A percentile compares a stretch with the other conserved stretches of the same genome.
Conservation (phyloP, 257 asterid genomes). For the Striga asiatica region DNA sequence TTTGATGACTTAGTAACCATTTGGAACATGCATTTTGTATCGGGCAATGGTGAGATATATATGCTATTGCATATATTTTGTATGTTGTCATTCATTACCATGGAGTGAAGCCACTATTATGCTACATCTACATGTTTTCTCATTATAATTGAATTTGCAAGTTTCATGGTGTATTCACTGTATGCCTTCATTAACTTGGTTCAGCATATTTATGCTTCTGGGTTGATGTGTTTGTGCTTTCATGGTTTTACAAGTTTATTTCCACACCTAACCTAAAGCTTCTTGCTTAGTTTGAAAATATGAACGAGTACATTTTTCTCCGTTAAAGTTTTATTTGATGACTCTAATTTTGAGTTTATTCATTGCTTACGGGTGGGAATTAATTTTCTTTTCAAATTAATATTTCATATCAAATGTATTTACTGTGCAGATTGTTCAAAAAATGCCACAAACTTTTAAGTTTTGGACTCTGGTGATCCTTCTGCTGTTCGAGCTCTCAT, state of each 20-base stretch:
- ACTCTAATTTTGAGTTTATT: neutral
- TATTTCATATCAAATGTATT: slow-evolving; percentile 29
- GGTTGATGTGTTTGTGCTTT: neutral
- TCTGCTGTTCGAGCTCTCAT: slow-evolving; percentile 48
- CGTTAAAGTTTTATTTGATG: neutral
- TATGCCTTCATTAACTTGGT: neutral
- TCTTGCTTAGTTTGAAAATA: neutral
- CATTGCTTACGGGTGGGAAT: neutral
- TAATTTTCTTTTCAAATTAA: slow-evolving; percentile 2
- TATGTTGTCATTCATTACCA: neutral
- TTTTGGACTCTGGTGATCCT: slow-evolving; percentile 57
- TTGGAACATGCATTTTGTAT: neutral
- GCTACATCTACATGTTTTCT: neutral
- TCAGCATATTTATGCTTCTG: neutral
- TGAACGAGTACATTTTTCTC: neutral
- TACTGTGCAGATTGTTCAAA: slow-evolving; percentile 57
- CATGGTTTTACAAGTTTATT: neutral
- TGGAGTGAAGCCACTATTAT: neutral
- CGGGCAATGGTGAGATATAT: neutral
- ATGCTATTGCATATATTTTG: neutral
- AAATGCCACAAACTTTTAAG: slow-evolving; percentile 43
- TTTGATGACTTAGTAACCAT: neutral
- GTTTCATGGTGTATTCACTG: neutral
- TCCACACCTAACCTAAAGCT: neutral
- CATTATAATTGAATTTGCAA: neutral